Evolutionary conservation across 2,329 filamentous ascomycete species (phyloP).

Genomic region (Aspergillus niger): DNA sequence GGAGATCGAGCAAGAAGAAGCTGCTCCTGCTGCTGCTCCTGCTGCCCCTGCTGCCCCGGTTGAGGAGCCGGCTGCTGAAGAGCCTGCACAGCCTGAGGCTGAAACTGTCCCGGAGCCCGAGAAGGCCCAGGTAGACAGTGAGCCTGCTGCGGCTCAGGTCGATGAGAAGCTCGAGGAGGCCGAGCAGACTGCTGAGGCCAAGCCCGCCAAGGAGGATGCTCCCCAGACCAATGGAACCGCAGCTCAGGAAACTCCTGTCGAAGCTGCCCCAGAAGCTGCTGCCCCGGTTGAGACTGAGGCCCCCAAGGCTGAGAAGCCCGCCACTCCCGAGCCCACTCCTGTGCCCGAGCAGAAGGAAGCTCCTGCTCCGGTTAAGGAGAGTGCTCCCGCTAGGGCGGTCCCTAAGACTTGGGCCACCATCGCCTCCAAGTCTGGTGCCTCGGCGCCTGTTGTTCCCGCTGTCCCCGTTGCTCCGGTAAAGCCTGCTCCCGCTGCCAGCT

Average conservation of each 20-base stretch:
- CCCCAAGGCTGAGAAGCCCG: constrained; percentile 63
- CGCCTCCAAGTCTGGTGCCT: constrained; percentile 50
- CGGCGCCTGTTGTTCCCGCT: constrained; percentile 39
- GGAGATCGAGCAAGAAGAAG: constrained; percentile 52
- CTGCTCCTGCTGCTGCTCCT: constrained; percentile 29
- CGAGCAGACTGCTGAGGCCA: constrained; percentile 49
- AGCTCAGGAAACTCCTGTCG: constrained; percentile 20
- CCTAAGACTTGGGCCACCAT: constrained; percentile 67
- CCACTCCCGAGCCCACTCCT: constrained; percentile 62
- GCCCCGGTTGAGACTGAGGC: constrained; percentile 44
- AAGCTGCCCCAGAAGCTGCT: constrained; percentile 29
- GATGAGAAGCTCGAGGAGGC: constrained; percentile 76
- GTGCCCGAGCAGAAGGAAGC: constrained; percentile 48
- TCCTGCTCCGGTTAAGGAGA: constrained; percentile 56
- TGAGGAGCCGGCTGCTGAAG: constrained; percentile 47
- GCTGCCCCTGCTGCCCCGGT: constrained; percentile 45
- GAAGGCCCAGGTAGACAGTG: constrained; percentile 37
- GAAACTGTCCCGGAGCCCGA: constrained; percentile 29
- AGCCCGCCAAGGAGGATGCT: constrained; percentile 31
- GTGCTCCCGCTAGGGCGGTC: constrained; percentile 53
- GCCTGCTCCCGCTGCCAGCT: constrained; percentile 34
- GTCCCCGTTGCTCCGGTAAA: constrained; percentile 38
- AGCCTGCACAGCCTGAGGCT: constrained; percentile 48
- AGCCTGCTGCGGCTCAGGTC: constrained; percentile 57
- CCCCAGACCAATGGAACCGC: constrained; percentile 40